Evolutionary conservation across 495 filamentous ascomycete genomes (phyloP).

Genomic region (Aspergillus nidulans): DNA sequence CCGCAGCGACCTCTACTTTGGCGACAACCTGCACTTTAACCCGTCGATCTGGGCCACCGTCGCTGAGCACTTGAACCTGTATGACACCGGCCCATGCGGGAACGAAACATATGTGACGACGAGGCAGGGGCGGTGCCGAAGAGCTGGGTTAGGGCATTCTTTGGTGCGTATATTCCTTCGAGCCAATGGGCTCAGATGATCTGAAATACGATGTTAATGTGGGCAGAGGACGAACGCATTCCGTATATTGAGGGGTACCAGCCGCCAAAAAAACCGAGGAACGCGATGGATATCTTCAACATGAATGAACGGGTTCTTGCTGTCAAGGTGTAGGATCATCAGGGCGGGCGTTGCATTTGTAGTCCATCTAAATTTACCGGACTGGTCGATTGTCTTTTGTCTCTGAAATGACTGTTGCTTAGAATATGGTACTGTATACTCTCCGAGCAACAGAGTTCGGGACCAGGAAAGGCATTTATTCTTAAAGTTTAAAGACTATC

Average conservation of each 20-base stretch:
- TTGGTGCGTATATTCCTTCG: background rate
- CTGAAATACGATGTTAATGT: background rate
- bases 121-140: background rate
- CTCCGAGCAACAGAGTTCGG: no score
- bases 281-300: background rate
- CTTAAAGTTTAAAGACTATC: no score
- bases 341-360: no score
- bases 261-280: background rate
- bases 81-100: background rate
- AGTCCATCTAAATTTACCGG: background rate
- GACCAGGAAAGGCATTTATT: no score
- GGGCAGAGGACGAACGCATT: slow-evolving; percentile 5
- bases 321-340: background rate
- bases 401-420: no score
- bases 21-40: slow-evolving; percentile 5
- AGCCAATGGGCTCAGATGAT: background rate
- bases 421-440: no score
- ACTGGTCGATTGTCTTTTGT: no score
- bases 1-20: slow-evolving; percentile 2
- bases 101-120: background rate
- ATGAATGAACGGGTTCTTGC: slow-evolving; percentile 6
- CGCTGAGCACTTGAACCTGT: background rate
- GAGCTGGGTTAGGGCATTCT: slow-evolving; percentile 2
- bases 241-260: slow-evolving; percentile 7
- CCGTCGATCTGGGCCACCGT: background rate